These are phyloP conservation scores for Pseudogymnoascus sp. DNA, from an alignment of 2,329 filamentous ascomycete species.

Conservation along the genomic window DNA sequence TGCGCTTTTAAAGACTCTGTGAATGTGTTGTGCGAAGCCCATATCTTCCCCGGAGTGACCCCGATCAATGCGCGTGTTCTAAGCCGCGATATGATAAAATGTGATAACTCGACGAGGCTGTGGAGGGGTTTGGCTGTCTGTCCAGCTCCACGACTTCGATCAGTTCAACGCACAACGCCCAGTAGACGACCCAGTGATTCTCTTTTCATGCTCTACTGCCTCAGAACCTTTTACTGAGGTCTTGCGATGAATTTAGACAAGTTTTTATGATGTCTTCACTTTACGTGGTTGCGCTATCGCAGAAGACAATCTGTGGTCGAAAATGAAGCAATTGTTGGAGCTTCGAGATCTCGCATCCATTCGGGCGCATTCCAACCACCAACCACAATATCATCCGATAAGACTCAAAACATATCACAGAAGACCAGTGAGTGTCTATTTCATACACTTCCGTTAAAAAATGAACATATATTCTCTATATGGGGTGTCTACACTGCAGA, in stretches of 20 bases:
- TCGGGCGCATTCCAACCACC: neutral
- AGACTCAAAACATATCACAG: neutral
- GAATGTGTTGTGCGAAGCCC: neutral
- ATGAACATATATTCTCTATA: neutral
- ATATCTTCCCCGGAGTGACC: neutral
- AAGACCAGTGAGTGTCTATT: neutral
- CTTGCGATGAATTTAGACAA: neutral
- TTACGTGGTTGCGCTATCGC: neutral
- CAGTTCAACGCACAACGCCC: neutral
- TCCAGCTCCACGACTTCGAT: neutral
- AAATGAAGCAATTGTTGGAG: slow-evolving; percentile 6
- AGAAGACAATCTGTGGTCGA: neutral
- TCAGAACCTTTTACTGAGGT: neutral
- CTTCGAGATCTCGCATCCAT: neutral
- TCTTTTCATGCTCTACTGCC: neutral
- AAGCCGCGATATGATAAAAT: slow-evolving; percentile 8
- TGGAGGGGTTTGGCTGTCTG: slow-evolving; percentile 1
- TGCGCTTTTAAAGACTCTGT: neutral
- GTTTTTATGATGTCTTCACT: neutral
- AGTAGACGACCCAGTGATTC: neutral
- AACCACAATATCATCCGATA: neutral
- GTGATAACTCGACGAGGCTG: slow-evolving; percentile 3
- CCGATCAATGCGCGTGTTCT: neutral
- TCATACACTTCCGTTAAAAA: neutral
- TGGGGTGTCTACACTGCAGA: neutral